Conservation (phyloP, 176 grass and related monocot species). For the Pontederia crassipes region DNA sequence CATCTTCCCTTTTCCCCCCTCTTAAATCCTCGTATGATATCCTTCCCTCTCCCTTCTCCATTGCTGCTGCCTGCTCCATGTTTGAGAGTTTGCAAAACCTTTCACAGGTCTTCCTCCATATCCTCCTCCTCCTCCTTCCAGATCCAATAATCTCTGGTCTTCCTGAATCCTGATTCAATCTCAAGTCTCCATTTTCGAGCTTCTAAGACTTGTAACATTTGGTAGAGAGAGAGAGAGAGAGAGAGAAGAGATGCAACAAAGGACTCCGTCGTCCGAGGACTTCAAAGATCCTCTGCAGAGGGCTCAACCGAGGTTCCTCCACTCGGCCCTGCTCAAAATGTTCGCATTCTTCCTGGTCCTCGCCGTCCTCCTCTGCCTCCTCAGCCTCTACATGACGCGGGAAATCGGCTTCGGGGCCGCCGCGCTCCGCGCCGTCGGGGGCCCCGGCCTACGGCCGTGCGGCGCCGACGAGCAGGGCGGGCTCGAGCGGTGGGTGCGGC, state of each 20-base stretch:
- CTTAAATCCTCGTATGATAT: no score
- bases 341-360: slow-evolving; percentile 64
- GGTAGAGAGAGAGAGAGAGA: not conserved
- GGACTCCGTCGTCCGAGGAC: slow-evolving; percentile 73
- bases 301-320: slow-evolving; percentile 38
- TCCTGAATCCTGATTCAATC: not conserved
- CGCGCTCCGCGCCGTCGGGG: slow-evolving; percentile 21
- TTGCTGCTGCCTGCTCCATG: no score
- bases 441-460: not conserved
- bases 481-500: slow-evolving; percentile 59
- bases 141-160: no score
- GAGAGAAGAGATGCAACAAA: slow-evolving; percentile 34
- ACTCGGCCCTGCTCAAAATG: slow-evolving; percentile 47
- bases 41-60: no score
- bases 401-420: slow-evolving; percentile 19
- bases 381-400: slow-evolving; percentile 65
- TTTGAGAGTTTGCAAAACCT: no score
- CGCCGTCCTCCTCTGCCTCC: slow-evolving; percentile 50
- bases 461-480: slow-evolving; percentile 16
- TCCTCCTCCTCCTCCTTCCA: no score
- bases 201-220: not conserved
- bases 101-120: no score
- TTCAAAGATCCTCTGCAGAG: slow-evolving; percentile 40
- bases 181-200: not conserved
- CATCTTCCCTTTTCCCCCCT: no score